These are phyloP conservation scores for Solanum chmielewskii DNA, from an alignment of 257 asterid species.

Conservation along the genomic window DNA sequence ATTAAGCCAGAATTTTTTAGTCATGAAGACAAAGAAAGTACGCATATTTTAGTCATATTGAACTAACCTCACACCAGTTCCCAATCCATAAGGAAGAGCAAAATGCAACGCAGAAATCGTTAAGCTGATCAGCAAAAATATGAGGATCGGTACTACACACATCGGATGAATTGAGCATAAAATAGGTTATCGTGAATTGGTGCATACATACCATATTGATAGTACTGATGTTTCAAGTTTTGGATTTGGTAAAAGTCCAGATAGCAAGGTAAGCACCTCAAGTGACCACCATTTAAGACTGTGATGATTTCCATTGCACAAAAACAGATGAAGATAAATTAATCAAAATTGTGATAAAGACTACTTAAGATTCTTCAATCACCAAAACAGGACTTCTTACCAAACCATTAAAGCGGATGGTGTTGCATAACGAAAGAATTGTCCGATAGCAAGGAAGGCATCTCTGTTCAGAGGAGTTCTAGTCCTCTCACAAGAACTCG, in stretches of 20 bases:
- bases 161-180: not conserved
- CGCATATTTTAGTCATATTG: not conserved
- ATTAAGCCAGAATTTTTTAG: not conserved
- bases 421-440: conserved; percentile 40
- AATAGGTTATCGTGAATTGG: not conserved
- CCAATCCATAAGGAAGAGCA: conserved; percentile 41
- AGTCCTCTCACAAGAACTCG: conserved; percentile 29
- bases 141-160: not conserved
- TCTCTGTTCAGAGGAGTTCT: conserved; percentile 21
- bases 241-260: conserved; percentile 58
- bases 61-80: conserved; percentile 49
- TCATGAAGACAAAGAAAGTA: not conserved
- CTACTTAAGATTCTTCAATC: not conserved
- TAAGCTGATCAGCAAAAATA: conserved; percentile 22
- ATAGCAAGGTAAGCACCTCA: conserved; percentile 40
- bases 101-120: conserved; percentile 40
- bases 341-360: not conserved
- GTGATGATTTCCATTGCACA: not conserved
- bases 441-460: conserved; percentile 22
- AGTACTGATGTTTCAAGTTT: conserved; percentile 62
- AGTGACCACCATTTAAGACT: conserved; percentile 72
- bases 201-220: conserved; percentile 36
- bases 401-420: conserved; percentile 70
- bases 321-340: not conserved
- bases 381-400: conserved; percentile 9